phyloP scores from a whole-genome alignment of 345 rosid species.

The Rubroshorea leprosula region DNA sequence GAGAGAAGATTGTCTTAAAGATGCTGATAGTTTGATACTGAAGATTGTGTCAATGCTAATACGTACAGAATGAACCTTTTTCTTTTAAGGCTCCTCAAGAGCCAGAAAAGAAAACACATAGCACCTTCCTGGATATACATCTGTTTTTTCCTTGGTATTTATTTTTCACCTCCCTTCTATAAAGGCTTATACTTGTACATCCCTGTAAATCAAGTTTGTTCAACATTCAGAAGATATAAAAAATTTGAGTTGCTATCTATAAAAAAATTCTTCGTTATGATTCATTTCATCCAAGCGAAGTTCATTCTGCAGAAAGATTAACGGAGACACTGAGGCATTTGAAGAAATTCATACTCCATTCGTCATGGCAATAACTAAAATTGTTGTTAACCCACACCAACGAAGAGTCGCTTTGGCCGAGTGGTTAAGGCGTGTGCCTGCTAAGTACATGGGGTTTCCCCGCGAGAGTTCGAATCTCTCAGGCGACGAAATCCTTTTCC shows the following conservation, averaged over 20 bases:
- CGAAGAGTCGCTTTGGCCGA: constrained; percentile 74
- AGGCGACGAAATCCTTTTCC: constrained; percentile 38
- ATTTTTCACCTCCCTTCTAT: not conserved
- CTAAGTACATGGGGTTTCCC: constrained; percentile 82
- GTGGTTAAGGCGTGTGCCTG: constrained; percentile 94
- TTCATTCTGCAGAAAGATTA: too few relatives aligned
- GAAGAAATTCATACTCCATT: too few relatives aligned
- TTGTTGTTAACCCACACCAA: constrained; percentile 29
- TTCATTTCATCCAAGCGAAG: too few relatives aligned
- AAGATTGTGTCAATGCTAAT: too few relatives aligned
- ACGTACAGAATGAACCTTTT: not conserved
- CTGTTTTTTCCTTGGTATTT: not conserved
- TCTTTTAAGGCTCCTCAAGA: too few relatives aligned
- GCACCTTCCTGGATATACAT: too few relatives aligned
- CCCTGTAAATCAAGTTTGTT: constrained; percentile 18
- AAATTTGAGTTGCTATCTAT: too few relatives aligned
- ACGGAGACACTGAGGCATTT: constrained; percentile 63
- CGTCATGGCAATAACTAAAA: constrained; percentile 51
- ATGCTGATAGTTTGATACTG: too few relatives aligned
- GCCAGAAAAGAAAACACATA: too few relatives aligned
- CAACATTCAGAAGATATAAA: too few relatives aligned
- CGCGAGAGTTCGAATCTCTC: constrained; percentile 81
- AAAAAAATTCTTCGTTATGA: too few relatives aligned
- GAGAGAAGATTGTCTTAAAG: too few relatives aligned
- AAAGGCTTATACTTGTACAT: constrained; percentile 20